phyloP scores from a whole-genome alignment of 495 filamentous ascomycete genomes.

The Penicillium cosmopolitanum region DNA sequence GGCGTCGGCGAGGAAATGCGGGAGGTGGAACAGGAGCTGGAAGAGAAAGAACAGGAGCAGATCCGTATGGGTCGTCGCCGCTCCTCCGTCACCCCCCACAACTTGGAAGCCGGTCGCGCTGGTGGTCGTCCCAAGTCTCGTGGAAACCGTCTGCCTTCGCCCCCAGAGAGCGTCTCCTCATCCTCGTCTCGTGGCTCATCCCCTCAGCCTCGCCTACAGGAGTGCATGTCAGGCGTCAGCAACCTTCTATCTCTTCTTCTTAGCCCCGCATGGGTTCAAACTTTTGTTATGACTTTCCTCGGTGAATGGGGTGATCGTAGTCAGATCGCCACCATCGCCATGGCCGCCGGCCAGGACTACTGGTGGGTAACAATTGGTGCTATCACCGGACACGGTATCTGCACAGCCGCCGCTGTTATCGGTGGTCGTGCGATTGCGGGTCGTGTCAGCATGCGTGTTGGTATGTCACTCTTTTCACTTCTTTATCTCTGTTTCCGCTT shows the following conservation, averaged over 20 bases:
- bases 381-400: slow-evolving; percentile 82
- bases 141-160: slow-evolving; percentile 56
- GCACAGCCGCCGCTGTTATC: slow-evolving; percentile 91
- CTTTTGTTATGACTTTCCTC: slow-evolving; percentile 98
- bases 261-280: slow-evolving; percentile 97
- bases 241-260: slow-evolving; percentile 88
- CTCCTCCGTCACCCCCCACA: slow-evolving; percentile 57
- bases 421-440: slow-evolving; percentile 92
- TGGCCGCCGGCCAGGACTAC: slow-evolving; percentile 98
- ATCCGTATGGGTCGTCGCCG: slow-evolving; percentile 55
- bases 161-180: slow-evolving; percentile 57
- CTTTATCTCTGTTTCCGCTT: background rate
- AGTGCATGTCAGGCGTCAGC: slow-evolving; percentile 64
- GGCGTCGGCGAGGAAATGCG: slow-evolving; percentile 95
- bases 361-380: slow-evolving; percentile 98
- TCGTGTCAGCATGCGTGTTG: slow-evolving; percentile 91
- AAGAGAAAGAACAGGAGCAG: slow-evolving; percentile 82
- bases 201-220: slow-evolving; percentile 42
- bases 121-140: slow-evolving; percentile 48
- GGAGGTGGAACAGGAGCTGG: slow-evolving; percentile 92
- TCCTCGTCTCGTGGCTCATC: slow-evolving; percentile 61
- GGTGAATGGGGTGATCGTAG: slow-evolving; percentile 98
- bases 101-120: slow-evolving; percentile 52
- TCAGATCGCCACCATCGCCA: slow-evolving; percentile 98
- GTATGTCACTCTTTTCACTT: slow-evolving; percentile 60